phyloP scores from a whole-genome alignment of 2,329 filamentous ascomycete genomes.

The Raffaelea albimanens region DNA sequence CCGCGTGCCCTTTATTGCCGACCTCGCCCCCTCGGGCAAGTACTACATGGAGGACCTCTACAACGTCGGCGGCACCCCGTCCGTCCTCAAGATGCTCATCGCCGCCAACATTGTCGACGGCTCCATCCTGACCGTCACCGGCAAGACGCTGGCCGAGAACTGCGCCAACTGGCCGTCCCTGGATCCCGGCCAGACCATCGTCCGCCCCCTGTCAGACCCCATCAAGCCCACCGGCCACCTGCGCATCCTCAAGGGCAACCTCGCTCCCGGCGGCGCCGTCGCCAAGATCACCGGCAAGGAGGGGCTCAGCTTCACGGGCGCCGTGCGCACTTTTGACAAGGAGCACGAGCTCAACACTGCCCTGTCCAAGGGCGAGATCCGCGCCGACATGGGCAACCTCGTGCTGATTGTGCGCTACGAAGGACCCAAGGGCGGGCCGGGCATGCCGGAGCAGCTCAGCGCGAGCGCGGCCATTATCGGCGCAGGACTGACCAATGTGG shows the following conservation, averaged over 20 bases:
- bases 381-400: slow-evolving; percentile 56
- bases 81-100: slow-evolving; percentile 77
- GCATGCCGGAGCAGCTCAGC: slow-evolving; percentile 92
- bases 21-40: slow-evolving; percentile 73
- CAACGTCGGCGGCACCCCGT: slow-evolving; percentile 74
- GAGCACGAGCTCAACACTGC: slow-evolving; percentile 71
- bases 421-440: slow-evolving; percentile 84
- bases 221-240: slow-evolving; percentile 84
- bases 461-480: slow-evolving; percentile 89
- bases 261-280: slow-evolving; percentile 81
- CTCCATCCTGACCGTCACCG: slow-evolving; percentile 70
- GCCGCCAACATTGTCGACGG: slow-evolving; percentile 69
- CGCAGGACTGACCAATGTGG: slow-evolving; percentile 76
- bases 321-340: slow-evolving; percentile 77
- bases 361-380: slow-evolving; percentile 50
- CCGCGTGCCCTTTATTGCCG: slow-evolving; percentile 77
- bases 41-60: slow-evolving; percentile 82
- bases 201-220: slow-evolving; percentile 59
- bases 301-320: slow-evolving; percentile 70
- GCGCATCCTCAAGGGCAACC: slow-evolving; percentile 77
- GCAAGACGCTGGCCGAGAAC: slow-evolving; percentile 75
- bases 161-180: slow-evolving; percentile 68
- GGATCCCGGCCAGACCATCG: slow-evolving; percentile 71
- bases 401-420: slow-evolving; percentile 90
- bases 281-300: slow-evolving; percentile 97